phyloP scores from a whole-genome alignment of 2,329 filamentous ascomycete species.

The Fusarium torulosum region DNA sequence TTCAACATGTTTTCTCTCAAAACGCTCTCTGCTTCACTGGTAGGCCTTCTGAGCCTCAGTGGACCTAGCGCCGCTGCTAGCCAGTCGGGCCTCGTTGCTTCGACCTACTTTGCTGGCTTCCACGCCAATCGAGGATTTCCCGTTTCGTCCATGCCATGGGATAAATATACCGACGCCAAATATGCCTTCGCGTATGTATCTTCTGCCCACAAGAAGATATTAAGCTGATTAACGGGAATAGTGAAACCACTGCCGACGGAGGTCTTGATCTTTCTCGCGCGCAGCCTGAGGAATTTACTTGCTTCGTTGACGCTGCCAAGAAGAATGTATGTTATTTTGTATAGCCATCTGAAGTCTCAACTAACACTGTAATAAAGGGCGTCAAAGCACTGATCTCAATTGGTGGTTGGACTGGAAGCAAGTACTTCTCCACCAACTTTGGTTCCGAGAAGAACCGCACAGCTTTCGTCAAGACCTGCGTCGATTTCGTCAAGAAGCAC shows the following conservation, averaged over 20 bases:
- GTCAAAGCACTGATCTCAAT: constrained; percentile 40
- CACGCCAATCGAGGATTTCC: constrained; percentile 39
- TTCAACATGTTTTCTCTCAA: constrained; percentile 12
- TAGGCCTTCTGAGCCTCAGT: constrained; percentile 28
- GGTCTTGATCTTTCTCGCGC: constrained; percentile 26
- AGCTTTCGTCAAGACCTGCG: constrained; percentile 20
- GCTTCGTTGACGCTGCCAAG: constrained; percentile 36
- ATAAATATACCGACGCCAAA: constrained; percentile 41
- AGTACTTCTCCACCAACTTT: constrained; percentile 32
- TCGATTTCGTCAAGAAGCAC: constrained; percentile 34
- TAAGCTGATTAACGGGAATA: not conserved
- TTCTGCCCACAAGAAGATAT: rapidly evolving
- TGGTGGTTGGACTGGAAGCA: constrained; percentile 40
- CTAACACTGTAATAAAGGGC: constrained; percentile 8
- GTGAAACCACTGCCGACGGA: constrained; percentile 35
- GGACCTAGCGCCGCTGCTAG: not conserved
- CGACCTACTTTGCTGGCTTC: constrained; percentile 44
- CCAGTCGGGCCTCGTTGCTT: constrained; percentile 26
- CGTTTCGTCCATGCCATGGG: constrained; percentile 35
- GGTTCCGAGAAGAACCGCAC: constrained; percentile 39
- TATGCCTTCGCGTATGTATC: constrained; percentile 42
- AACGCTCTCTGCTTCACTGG: constrained; percentile 23
- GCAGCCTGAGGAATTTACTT: constrained; percentile 24
- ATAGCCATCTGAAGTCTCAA: not conserved
- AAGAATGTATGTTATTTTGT: constrained; percentile 18